A percentile compares a stretch with the other conserved stretches of the same genome.
These are phyloP conservation scores for Anisodus tanguticus DNA, from an alignment of 257 asterid species.

Conservation along the genomic window DNA sequence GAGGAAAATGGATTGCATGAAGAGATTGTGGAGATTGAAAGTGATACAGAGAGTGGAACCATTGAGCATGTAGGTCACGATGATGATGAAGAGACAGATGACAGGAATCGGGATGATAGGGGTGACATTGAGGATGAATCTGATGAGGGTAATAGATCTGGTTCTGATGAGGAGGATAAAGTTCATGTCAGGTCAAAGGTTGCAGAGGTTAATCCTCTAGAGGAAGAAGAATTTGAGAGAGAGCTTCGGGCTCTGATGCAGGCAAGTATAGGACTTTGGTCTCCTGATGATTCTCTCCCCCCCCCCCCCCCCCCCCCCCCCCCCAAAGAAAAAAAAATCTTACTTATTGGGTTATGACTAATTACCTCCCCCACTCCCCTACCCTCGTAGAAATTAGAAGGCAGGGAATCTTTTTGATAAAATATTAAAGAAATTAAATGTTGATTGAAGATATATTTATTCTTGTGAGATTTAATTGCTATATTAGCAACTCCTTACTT, in stretches of 20 bases:
- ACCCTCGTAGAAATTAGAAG: neutral
- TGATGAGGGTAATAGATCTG: slow-evolving; percentile 67
- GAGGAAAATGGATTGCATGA: slow-evolving; percentile 79
- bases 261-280: slow-evolving; percentile 47
- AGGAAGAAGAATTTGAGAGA: slow-evolving; percentile 88
- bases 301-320: neutral
- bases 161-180: slow-evolving; percentile 89
- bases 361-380: too few relatives aligned
- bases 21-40: slow-evolving; percentile 70
- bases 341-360: too few relatives aligned
- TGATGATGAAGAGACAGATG: slow-evolving; percentile 71
- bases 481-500: slow-evolving; percentile 13
- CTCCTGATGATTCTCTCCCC: neutral
- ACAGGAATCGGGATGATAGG: slow-evolving; percentile 69
- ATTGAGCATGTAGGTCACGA: slow-evolving; percentile 63
- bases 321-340: too few relatives aligned
- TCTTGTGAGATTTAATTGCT: neutral
- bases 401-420: neutral
- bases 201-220: slow-evolving; percentile 82
- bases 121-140: slow-evolving; percentile 80
- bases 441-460: neutral
- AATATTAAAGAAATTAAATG: slow-evolving; percentile 3
- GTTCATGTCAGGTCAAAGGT: slow-evolving; percentile 91
- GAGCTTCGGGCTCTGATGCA: slow-evolving; percentile 95
- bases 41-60: slow-evolving; percentile 92